Conservation (phyloP, 257 asterid species). For the Solanum etuberosum region DNA sequence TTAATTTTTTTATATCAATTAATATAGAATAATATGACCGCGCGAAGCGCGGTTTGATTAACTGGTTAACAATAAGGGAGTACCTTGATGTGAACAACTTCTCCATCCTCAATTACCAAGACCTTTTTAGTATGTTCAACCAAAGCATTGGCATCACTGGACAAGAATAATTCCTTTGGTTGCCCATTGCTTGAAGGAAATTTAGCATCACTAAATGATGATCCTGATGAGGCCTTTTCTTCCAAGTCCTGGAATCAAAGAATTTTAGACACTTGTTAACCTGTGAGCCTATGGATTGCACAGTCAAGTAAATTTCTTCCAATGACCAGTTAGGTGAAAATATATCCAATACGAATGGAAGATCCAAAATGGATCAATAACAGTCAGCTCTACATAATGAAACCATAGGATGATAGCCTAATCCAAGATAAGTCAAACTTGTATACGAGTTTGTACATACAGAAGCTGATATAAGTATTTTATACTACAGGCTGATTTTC, state of each 20-base stretch:
- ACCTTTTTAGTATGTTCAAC: slow-evolving; percentile 92
- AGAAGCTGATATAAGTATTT: neutral
- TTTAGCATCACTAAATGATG: slow-evolving; percentile 48
- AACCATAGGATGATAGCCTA: neutral
- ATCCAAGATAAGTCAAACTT: neutral
- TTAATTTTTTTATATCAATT: too few relatives aligned
- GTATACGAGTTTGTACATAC: neutral
- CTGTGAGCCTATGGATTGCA: neutral
- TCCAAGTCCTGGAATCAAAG: slow-evolving; percentile 42
- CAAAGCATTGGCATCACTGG: slow-evolving; percentile 89
- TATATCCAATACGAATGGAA: neutral
- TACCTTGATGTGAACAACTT: slow-evolving; percentile 88
- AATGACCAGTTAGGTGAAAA: neutral
- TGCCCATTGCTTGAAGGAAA: slow-evolving; percentile 55
- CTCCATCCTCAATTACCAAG: slow-evolving; percentile 78
- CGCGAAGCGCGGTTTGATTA: too few relatives aligned
- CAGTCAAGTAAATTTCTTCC: neutral
- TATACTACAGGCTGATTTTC: neutral
- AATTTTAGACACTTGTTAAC: neutral
- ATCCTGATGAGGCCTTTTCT: slow-evolving; percentile 35
- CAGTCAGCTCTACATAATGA: neutral
- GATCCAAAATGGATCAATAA: neutral
- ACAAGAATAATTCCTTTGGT: slow-evolving; percentile 71
- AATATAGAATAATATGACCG: too few relatives aligned
- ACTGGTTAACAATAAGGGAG: neutral